Percentiles rank a stretch among this genome's conserved stretches.
Conservation (phyloP, 1,139 yeast species). For the Geotrichum australiense region DNA sequence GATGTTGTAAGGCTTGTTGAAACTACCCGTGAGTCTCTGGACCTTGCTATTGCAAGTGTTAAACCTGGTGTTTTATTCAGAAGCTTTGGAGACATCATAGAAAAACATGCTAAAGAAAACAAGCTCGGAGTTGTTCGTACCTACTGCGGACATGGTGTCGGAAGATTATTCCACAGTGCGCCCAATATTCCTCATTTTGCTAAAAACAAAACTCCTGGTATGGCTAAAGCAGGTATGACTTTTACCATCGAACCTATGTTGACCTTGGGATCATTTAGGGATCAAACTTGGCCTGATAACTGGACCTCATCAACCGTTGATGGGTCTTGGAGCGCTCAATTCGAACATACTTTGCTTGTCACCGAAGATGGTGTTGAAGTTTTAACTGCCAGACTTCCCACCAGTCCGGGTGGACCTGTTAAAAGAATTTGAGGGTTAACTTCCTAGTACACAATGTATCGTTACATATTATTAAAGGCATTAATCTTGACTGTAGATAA, state of each 20-base stretch:
- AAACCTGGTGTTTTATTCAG: slow-evolving; percentile 93
- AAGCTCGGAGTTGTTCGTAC: slow-evolving; percentile 82
- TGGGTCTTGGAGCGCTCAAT: slow-evolving; percentile 87
- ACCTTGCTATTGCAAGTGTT: slow-evolving; percentile 70
- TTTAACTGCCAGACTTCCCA: slow-evolving; percentile 69
- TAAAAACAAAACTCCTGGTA: slow-evolving; percentile 86
- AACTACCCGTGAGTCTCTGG: slow-evolving; percentile 86
- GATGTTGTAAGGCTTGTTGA: slow-evolving; percentile 85
- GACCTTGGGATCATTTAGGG: slow-evolving; percentile 77
- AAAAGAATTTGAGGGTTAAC: slow-evolving; percentile 40
- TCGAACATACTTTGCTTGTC: slow-evolving; percentile 82
- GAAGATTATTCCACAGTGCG: slow-evolving; percentile 79
- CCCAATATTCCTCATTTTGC: slow-evolving; percentile 94
- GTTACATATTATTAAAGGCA: background rate
- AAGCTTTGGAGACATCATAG: slow-evolving; percentile 81
- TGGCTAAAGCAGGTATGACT: slow-evolving; percentile 92
- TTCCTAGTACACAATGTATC: background rate
- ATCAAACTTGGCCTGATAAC: slow-evolving; percentile 91
- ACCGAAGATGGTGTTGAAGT: slow-evolving; percentile 94
- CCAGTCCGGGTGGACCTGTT: slow-evolving; percentile 85
- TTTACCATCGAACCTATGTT: slow-evolving; percentile 99
- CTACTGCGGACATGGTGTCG: slow-evolving; percentile 93
- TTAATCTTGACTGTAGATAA: background rate
- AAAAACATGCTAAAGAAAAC: slow-evolving; percentile 74
- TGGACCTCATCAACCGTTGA: slow-evolving; percentile 94